Percentiles rank a stretch among this genome's conserved stretches.
Conservation (phyloP, 139 green algal genomes). For the Tetraselmis chui region DNA sequence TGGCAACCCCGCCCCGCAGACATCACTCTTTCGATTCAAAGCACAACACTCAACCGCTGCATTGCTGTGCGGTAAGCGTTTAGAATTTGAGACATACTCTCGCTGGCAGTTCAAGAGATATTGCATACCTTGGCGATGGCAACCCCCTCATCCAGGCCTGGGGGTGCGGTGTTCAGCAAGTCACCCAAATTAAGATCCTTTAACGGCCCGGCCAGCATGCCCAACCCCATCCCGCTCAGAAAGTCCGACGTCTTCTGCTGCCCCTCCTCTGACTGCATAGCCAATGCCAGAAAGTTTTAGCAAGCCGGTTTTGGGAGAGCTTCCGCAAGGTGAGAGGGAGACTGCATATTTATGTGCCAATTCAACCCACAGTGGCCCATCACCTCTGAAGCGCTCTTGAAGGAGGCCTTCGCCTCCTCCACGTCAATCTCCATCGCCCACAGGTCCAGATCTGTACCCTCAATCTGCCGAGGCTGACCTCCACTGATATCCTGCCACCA, state of each 20-base stretch:
- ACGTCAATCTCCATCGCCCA: constrained; percentile 94
- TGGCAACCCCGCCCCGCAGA: no score
- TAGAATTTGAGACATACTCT: no score
- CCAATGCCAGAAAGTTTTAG: no score
- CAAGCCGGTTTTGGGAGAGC: no score
- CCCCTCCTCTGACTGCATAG: not conserved
- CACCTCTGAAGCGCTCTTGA: constrained; percentile 11
- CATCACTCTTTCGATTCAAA: no score
- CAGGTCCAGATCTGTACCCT: constrained; percentile 83
- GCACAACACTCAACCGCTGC: no score
- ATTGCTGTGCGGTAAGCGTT: no score
- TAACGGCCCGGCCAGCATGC: constrained; percentile 66
- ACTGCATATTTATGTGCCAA: not conserved
- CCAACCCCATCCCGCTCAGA: constrained; percentile 74
- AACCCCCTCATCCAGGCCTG: constrained; percentile 89
- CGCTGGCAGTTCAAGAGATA: no score
- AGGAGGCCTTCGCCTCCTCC: constrained; percentile 52
- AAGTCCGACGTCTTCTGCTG: constrained; percentile 48
- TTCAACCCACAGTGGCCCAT: not conserved
- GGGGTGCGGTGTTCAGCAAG: constrained; percentile 93
- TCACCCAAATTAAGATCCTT: constrained; percentile 90
- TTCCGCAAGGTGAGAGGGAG: no score
- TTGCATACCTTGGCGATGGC: constrained; percentile 77
- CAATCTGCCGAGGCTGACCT: constrained; percentile 75
- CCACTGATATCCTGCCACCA: constrained; percentile 87